Conservation (phyloP, 305 asterid genomes). For the Fraxinus dipetala region DNA sequence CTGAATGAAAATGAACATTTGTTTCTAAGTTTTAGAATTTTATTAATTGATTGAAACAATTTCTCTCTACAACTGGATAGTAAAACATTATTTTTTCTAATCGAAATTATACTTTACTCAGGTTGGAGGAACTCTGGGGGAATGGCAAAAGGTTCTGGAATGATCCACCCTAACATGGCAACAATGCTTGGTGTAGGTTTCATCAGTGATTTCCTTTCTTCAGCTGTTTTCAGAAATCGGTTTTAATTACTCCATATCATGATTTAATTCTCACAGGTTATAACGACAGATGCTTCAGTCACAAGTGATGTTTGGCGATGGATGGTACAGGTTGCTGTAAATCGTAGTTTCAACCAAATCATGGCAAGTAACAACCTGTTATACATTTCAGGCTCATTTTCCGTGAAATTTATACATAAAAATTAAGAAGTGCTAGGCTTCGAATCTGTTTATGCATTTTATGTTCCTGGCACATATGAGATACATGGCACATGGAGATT, state of each 20-base stretch:
- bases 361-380: constrained; percentile 51
- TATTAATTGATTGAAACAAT: not conserved
- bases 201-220: constrained; percentile 4
- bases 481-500: not conserved
- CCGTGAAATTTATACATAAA: constrained; percentile 4
- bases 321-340: constrained; percentile 85
- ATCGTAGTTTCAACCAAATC: constrained; percentile 93
- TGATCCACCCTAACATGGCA: constrained; percentile 99
- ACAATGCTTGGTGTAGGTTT: constrained; percentile 90
- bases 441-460: not conserved
- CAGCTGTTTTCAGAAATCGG: constrained; percentile 11
- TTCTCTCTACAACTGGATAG: not conserved
- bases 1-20: not conserved
- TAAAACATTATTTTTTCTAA: constrained; percentile 8
- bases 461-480: constrained; percentile 1
- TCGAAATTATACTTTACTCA: constrained; percentile 27
- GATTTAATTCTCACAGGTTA: constrained; percentile 53
- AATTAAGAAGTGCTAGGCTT: not conserved
- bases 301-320: constrained; percentile 82
- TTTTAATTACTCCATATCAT: constrained; percentile 18
- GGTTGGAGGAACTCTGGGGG: constrained; percentile 86
- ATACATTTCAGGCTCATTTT: constrained; percentile 9
- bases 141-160: constrained; percentile 97
- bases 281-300: constrained; percentile 90
- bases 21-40: not conserved